Evolutionary conservation across 768 basidiomycete species (phyloP).

Genomic region (Kwoniella heveanensis): DNA sequence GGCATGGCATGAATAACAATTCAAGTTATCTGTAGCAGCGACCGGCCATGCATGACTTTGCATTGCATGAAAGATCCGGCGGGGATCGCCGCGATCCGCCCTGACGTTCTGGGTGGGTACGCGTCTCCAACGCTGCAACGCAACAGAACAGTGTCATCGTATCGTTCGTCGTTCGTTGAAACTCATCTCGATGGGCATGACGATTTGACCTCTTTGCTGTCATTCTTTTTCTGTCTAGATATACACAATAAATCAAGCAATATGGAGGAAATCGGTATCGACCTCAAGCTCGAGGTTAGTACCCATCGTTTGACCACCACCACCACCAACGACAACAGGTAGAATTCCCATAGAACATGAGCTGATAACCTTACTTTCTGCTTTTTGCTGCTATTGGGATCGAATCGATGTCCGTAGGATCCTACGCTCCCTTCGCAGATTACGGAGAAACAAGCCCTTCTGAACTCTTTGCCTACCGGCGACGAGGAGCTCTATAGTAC

Average conservation of each 20-base stretch:
- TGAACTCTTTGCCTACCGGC: slow-evolving; percentile 74
- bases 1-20: too few relatives aligned
- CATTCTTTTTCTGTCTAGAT: neutral
- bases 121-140: neutral
- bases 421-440: slow-evolving; percentile 85
- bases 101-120: neutral
- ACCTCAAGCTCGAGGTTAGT: slow-evolving; percentile 36
- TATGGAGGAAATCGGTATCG: slow-evolving; percentile 38
- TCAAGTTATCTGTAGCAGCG: too few relatives aligned
- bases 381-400: neutral
- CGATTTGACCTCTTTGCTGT: neutral
- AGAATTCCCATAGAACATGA: neutral
- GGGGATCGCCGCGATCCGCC: too few relatives aligned
- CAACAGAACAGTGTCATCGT: too few relatives aligned
- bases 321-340: too few relatives aligned
- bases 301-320: too few relatives aligned
- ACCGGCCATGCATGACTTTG: too few relatives aligned
- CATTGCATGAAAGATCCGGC: too few relatives aligned
- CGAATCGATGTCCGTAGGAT: slow-evolving; percentile 67
- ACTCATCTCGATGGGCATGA: neutral
- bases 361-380: neutral
- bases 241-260: slow-evolving; percentile 12
- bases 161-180: neutral
- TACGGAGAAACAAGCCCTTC: slow-evolving; percentile 82
- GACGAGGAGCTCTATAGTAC: slow-evolving; percentile 91